Evolutionary conservation across 2,329 filamentous ascomycete species (phyloP).

Genomic region (Domatiomyces globalis): DNA sequence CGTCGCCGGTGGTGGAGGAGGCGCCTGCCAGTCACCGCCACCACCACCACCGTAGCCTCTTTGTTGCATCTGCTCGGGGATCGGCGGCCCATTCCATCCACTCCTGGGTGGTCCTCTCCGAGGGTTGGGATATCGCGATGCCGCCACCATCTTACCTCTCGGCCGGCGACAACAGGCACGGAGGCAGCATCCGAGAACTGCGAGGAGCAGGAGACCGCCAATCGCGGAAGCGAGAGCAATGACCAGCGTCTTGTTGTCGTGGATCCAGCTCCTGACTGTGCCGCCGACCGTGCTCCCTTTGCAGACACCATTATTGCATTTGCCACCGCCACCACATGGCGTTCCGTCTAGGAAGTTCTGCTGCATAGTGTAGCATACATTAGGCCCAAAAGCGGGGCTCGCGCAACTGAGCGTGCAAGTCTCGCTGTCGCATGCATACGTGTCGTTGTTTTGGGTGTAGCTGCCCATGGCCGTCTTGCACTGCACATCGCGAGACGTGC

Average conservation of each 20-base stretch:
- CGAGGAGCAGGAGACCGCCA: slow-evolving; percentile 57
- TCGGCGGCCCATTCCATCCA: slow-evolving; percentile 15
- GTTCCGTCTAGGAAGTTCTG: slow-evolving; percentile 95
- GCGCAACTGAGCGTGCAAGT: slow-evolving; percentile 67
- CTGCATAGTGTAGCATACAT: slow-evolving; percentile 59
- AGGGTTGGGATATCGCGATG: background rate
- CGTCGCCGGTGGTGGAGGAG: slow-evolving; percentile 1
- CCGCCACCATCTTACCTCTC: slow-evolving; percentile 5
- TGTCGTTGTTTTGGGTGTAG: slow-evolving; percentile 59
- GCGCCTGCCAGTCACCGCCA: background rate
- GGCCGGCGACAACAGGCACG: slow-evolving; percentile 37
- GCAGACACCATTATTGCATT: slow-evolving; percentile 66
- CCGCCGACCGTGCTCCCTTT: slow-evolving; percentile 53
- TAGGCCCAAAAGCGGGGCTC: slow-evolving; percentile 51
- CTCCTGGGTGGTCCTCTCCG: slow-evolving; percentile 1
- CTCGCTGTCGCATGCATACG: slow-evolving; percentile 58
- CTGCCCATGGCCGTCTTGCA: slow-evolving; percentile 73
- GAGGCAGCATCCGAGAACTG: slow-evolving; percentile 52
- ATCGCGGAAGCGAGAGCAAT: slow-evolving; percentile 64
- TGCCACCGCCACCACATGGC: slow-evolving; percentile 63
- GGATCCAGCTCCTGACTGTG: slow-evolving; percentile 63
- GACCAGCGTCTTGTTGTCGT: slow-evolving; percentile 61
- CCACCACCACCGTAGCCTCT: slow-evolving; percentile 14
- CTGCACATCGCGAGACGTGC: slow-evolving; percentile 79
- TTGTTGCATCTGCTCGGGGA: slow-evolving; percentile 14